Evolutionary conservation across 192 early-diverging fungal species (phyloP), one percentile per base, ranked within the genome.

Genomic region (Coemansia sp.): DNA sequence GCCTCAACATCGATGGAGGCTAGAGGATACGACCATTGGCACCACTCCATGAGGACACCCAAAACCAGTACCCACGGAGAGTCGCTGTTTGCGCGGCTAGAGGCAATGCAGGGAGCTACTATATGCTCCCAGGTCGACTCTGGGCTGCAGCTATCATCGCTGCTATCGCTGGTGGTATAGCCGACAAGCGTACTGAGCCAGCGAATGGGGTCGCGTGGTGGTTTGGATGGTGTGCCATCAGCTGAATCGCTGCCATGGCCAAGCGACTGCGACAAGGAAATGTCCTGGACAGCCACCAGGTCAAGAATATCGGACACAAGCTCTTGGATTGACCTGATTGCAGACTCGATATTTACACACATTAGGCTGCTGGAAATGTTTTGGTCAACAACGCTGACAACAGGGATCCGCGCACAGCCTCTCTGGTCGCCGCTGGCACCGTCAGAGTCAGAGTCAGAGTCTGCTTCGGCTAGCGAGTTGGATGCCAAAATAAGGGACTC

Each of bases 1-100:
- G 64, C 44, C 28, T 74, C 71, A 5, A 74, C 34, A 22, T 53
- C 43, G 15, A 46, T 48, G 0, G 59, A 14, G 4, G 14, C 38
- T 8, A 57, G 43, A 9, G 60, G 55, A 17, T 36, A 28, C 8
- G 64, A 49, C 71, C 71, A 74, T 30, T 37, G 50, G 32, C 60
- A 55, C 71, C 71, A 74, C 38, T 59, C 50, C 0, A 40, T 29
- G 25, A 64, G 19, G 0, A 42, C 55, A 10, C 64, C 71, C 22
- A 67, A 39, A 9, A 67, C 71, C 47, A 52, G 27, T 4, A 41
- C 27, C 71, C 71, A 74, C 17, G 55, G 60, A 44, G 55, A 20
- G 1, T 22, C 51, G 2, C 42, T 32, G 6, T 48, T 47, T 25
- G 35, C 19, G 4, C 14, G 11, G 20, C 49, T 38, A 24, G 8